Percentiles rank a stretch among this genome's conserved stretches.
phyloP scores from a whole-genome alignment of 164 flowering plant genomes.

The Taxillus chinensis region DNA sequence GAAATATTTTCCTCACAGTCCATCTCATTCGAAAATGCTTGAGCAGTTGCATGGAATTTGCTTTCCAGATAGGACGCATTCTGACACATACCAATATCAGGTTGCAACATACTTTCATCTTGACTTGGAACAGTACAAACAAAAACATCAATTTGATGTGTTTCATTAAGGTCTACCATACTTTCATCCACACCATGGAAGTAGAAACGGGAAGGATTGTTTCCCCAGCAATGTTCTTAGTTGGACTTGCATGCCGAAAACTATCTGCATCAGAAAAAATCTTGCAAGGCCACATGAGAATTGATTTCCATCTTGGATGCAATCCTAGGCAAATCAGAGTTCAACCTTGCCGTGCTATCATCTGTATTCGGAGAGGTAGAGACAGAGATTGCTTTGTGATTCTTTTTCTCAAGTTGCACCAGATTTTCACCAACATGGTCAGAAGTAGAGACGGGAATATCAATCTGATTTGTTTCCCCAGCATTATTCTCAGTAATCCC shows the following conservation, averaged over 20 bases:
- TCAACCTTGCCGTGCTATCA: conserved; percentile 4
- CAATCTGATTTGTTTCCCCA: conserved; percentile 1
- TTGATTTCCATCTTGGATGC: conserved; percentile 3
- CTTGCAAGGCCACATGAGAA: conserved; percentile 8
- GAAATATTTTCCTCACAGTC: too few species aligned
- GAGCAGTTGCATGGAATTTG: too few species aligned
- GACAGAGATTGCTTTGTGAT: conserved; percentile 6
- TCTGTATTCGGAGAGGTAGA: conserved; percentile 5
- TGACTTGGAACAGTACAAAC: too few species aligned
- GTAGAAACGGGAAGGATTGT: too few species aligned
- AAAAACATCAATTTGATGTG: too few species aligned
- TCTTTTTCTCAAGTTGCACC: background rate
- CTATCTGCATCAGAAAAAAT: conserved; percentile 3
- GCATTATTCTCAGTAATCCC: background rate
- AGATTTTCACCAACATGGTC: background rate
- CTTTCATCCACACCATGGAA: too few species aligned
- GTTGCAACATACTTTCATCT: too few species aligned
- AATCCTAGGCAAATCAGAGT: conserved; percentile 9
- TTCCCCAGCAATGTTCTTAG: too few species aligned
- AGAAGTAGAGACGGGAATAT: conserved; percentile 6
- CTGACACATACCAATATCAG: too few species aligned
- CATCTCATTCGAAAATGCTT: too few species aligned
- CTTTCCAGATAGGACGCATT: too few species aligned
- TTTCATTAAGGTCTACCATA: too few species aligned
- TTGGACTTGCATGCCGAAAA: background rate